Evolutionary conservation across 192 early-diverging fungal genomes (phyloP).

Genomic region (Coemansia sp.): DNA sequence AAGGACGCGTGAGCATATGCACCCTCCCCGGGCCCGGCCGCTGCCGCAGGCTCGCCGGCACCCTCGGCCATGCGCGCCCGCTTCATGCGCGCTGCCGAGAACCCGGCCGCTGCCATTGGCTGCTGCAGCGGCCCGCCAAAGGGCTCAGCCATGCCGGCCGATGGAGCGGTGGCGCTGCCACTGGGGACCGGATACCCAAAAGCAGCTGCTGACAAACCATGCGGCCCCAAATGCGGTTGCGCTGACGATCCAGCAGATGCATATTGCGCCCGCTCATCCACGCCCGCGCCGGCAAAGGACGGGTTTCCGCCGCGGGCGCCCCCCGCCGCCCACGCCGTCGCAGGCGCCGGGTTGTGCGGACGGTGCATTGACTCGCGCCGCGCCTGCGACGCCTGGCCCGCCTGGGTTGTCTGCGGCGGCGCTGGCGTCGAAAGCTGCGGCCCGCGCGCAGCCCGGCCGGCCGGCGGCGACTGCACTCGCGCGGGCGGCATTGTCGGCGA

Average conservation of each 20-base stretch:
- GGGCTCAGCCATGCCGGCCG: constrained; percentile 9
- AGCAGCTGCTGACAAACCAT: constrained; percentile 6
- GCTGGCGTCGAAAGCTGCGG: neutral
- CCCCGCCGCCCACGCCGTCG: too few relatives aligned
- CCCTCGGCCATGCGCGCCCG: constrained; percentile 19
- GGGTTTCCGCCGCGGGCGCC: too few relatives aligned
- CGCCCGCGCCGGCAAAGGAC: neutral
- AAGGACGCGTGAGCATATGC: neutral
- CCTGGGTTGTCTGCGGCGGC: neutral
- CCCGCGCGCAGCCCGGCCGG: neutral
- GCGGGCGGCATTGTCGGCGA: neutral
- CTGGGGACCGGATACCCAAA: neutral
- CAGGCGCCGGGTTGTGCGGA: too few relatives aligned
- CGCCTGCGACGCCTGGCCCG: neutral
- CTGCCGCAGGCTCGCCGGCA: constrained; percentile 1
- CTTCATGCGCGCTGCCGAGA: constrained; percentile 17
- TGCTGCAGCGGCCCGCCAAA: constrained; percentile 8
- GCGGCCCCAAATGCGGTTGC: neutral
- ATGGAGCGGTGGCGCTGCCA: constrained; percentile 23
- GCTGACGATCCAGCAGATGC: constrained; percentile 7
- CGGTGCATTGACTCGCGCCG: neutral
- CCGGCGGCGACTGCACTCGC: neutral
- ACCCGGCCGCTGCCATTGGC: constrained; percentile 9
- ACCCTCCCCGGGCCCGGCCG: neutral
- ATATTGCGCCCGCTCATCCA: constrained; percentile 9